Evolutionary conservation across 495 filamentous ascomycete species (phyloP), one percentile per base, ranked within the genome.

Genomic region (Neurospora sp.): DNA sequence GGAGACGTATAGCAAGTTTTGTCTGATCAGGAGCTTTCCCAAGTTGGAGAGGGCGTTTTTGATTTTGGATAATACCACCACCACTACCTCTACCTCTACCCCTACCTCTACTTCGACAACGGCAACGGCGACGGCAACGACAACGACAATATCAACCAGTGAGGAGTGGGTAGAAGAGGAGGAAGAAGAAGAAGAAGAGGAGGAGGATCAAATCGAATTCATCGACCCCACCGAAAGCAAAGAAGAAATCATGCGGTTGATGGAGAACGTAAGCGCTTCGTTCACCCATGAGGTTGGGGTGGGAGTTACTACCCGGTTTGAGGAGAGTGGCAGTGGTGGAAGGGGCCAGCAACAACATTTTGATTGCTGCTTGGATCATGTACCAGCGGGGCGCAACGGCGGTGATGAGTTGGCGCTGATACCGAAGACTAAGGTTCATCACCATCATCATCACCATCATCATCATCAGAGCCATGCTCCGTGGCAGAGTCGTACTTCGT

Each of bases 1-100:
- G 86, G 86, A 87, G 77, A 81, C 82, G 1, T 87, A 86, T 73
- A 85, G 82, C 77, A 87, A 87, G 77, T 82, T 84, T 65, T 78
- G 77, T 42, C 73, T 86, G 47, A 76, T 87, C 45, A 79, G 83
- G 61, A 81, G 79, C 59, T 87, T 87, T 65, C 80, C 78, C 1
- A 69, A 77, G 2, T 74, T 86, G 27, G 71, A 80, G 68, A 81
- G 85, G 73, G 77, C 83, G 22, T 78, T 79, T 41, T 47, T 86
- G 20, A 84, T 86, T 41, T 69, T 82, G 59, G n/a, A 38, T 20
- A n/a, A 8, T 18, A 7, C 39, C 14, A 31, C 71, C 0, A 27
- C 16, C 2, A 1, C 22, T 3, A 20, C 69, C 7, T 8, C 8
- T 0, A 14, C 20, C 16, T 5, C 69, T 1, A 27, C 69, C 4